A percentile compares a stretch with the other conserved stretches of the same genome.
These are phyloP conservation scores for Pythium volutum DNA, from an alignment of 352 stramenopile genomes.

Conservation along the genomic window DNA sequence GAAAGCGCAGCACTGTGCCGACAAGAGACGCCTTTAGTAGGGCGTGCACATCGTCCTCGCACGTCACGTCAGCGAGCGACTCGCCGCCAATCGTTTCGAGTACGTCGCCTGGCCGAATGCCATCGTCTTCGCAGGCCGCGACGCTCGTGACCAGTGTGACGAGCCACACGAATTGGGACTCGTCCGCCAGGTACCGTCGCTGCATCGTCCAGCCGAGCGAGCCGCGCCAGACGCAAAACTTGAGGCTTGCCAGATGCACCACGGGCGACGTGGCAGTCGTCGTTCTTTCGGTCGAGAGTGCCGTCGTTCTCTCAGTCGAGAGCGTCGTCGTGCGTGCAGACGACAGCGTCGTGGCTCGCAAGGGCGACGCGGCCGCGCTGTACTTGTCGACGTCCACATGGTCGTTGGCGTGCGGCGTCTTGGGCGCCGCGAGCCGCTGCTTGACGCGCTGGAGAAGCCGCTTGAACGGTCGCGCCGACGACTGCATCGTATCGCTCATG, in stretches of 20 bases:
- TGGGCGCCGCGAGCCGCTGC: constrained; percentile 6
- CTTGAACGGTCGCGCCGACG: constrained; percentile 7
- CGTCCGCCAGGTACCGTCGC: constrained; percentile 9
- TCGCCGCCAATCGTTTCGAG: constrained; percentile 46
- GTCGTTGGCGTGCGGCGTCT: neutral
- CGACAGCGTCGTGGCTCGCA: too few species aligned
- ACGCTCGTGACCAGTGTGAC: constrained; percentile 25
- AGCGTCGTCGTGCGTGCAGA: neutral
- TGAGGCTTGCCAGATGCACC: constrained; percentile 26
- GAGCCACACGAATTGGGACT: constrained; percentile 16
- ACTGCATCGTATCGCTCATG: constrained; percentile 12
- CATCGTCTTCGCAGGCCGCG: constrained; percentile 38
- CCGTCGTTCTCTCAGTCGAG: neutral
- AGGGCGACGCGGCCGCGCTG: neutral
- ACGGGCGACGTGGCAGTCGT: neutral
- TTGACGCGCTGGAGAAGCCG: constrained; percentile 18
- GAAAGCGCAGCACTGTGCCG: constrained; percentile 49
- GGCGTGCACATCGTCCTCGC: constrained; percentile 32
- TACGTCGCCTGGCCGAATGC: constrained; percentile 51
- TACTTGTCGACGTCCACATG: neutral
- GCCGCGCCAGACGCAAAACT: constrained; percentile 48
- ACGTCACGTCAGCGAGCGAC: constrained; percentile 29
- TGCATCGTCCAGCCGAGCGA: constrained; percentile 8
- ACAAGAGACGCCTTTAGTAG: constrained; percentile 29
- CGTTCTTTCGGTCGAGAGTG: neutral